Evolutionary conservation across 1,139 yeast genomes (phyloP).

Genomic region (Yamadazyma oceani): DNA sequence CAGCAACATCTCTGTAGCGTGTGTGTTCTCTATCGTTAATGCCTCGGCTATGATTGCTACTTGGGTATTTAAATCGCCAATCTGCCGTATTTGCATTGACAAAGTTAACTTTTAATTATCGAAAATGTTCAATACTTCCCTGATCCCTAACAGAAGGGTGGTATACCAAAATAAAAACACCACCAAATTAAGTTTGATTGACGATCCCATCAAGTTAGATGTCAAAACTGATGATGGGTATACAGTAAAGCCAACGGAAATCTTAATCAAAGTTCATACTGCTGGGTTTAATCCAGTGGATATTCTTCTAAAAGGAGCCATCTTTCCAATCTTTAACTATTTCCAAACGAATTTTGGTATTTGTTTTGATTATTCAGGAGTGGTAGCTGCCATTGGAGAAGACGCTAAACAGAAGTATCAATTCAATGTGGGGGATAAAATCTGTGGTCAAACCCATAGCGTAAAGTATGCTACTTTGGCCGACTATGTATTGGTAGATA

Average conservation of each 20-base stretch:
- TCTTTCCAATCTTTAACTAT: constrained; percentile 23
- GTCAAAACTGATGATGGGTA: constrained; percentile 28
- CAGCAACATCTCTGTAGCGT: too few species aligned
- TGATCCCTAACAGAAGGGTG: constrained; percentile 4
- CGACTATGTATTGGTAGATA: constrained; percentile 39
- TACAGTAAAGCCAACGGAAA: constrained; percentile 32
- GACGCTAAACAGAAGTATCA: constrained; percentile 26
- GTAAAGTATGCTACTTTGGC: constrained; percentile 32
- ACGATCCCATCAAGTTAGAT: constrained; percentile 5
- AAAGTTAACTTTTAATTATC: too few species aligned
- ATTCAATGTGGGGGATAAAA: constrained; percentile 60
- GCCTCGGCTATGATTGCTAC: too few species aligned
- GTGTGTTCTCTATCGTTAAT: too few species aligned
- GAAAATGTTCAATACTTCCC: constrained; percentile 5
- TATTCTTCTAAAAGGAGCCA: constrained; percentile 43
- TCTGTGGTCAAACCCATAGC: constrained; percentile 63
- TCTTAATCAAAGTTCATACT: constrained; percentile 58
- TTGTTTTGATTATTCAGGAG: constrained; percentile 73
- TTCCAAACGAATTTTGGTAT: constrained; percentile 35
- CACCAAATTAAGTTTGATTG: constrained; percentile 1
- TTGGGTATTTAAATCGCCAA: too few species aligned
- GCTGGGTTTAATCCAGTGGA: constrained; percentile 74
- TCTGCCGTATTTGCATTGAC: neutral
- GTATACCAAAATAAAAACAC: constrained; percentile 9
- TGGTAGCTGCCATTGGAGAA: constrained; percentile 57